Percentiles rank a stretch among this genome's conserved stretches.
These are phyloP conservation scores for Rhizopogon salebrosus DNA, from an alignment of 768 basidiomycete species.

Conservation along the genomic window DNA sequence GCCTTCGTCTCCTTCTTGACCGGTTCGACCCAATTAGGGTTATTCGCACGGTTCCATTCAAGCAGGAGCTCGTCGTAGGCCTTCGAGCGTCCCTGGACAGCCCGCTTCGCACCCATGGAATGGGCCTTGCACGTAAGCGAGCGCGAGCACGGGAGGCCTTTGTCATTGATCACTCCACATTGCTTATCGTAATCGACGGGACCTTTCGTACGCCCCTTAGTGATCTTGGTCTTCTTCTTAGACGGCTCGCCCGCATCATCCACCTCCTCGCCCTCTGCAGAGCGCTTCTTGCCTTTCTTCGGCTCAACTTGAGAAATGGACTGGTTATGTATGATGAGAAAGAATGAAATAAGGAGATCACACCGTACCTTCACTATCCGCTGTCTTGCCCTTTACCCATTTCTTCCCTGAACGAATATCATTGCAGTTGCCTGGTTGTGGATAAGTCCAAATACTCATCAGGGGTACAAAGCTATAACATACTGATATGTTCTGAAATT, in stretches of 20 bases:
- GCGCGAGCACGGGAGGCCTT: conserved; percentile 85
- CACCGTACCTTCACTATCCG: conserved; percentile 41
- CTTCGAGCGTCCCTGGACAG: conserved; percentile 81
- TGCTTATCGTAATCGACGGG: conserved; percentile 89
- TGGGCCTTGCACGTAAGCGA: conserved; percentile 98
- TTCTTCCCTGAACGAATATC: conserved; percentile 54
- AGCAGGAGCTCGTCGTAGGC: conserved; percentile 81
- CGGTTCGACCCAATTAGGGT: conserved; percentile 85
- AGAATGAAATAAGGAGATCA: not conserved
- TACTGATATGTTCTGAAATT: conserved; percentile 72
- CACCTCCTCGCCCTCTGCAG: conserved; percentile 64
- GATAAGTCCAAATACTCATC: conserved; percentile 5
- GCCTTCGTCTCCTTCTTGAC: conserved; percentile 83
- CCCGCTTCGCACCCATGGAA: conserved; percentile 93
- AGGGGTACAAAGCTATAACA: conserved; percentile 14
- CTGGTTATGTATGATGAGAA: conserved; percentile 4
- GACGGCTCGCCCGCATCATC: conserved; percentile 61
- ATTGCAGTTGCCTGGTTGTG: conserved; percentile 51
- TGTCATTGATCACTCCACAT: conserved; percentile 97
- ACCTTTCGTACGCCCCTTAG: conserved; percentile 75
- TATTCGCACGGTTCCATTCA: conserved; percentile 87
- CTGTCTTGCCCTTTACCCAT: conserved; percentile 47
- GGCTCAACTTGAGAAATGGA: conserved; percentile 23
- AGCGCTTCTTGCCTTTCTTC: conserved; percentile 74
- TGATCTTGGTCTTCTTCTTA: conserved; percentile 80